These are phyloP conservation scores for Leccinum ochraceum DNA, from an alignment of 768 basidiomycete species.

Conservation along the genomic window DNA sequence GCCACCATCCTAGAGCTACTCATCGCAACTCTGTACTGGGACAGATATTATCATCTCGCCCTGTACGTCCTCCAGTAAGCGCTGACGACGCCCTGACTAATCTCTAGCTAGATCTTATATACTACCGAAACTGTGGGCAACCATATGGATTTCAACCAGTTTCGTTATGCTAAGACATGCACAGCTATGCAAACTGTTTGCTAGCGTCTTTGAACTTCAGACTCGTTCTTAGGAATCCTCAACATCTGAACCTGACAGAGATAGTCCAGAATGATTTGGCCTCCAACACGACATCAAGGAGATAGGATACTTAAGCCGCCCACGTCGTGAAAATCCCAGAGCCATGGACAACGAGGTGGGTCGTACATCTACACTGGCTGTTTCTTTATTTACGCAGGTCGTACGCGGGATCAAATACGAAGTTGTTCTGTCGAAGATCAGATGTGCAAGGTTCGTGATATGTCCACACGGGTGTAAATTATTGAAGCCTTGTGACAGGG, in stretches of 20 bases:
- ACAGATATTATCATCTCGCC: slow-evolving; percentile 6
- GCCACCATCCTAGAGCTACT: slow-evolving; percentile 13
- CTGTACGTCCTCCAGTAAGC: slow-evolving; percentile 3
- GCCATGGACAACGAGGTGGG: not conserved
- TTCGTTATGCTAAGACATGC: not conserved
- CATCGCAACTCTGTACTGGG: too few relatives aligned
- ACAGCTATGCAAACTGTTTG: slow-evolving; percentile 14
- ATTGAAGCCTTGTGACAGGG: not conserved
- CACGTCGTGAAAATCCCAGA: not conserved
- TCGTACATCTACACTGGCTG: not conserved
- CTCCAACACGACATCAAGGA: too few relatives aligned
- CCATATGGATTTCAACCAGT: too few relatives aligned
- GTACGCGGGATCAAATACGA: not conserved
- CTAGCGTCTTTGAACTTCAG: slow-evolving; percentile 11
- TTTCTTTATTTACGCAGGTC: too few relatives aligned
- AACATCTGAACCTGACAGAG: not conserved
- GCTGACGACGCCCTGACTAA: not conserved
- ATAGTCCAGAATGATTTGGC: not conserved
- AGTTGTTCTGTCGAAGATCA: too few relatives aligned
- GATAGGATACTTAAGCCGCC: not conserved
- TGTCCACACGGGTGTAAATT: not conserved
- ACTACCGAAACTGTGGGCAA: slow-evolving; percentile 7
- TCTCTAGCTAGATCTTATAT: not conserved
- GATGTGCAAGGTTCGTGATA: not conserved
- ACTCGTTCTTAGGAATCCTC: not conserved